Base-by-base conservation (phyloP, 768 basidiomycete species). In the Lentinula aciculospora region DNA sequence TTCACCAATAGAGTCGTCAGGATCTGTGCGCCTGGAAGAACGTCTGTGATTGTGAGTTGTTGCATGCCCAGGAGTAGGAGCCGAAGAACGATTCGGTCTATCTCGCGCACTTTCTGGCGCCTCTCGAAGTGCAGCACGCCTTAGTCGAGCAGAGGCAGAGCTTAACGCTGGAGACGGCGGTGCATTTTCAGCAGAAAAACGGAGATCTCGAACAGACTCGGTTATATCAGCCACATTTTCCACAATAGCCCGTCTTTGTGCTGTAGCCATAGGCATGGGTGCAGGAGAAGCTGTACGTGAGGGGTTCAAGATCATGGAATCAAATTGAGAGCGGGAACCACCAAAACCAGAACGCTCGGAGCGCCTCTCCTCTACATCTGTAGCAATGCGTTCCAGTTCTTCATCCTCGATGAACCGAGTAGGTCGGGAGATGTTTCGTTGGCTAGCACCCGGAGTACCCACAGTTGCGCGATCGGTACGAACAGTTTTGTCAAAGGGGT, bases 281-380 rank as follows among this genome's bases (percentile, higher is more conserved):
- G 21, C 27, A 29, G 56, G 56, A 9, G 56, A 57, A 36, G 46
- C 28, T 25, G 48, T 44, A 29, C 49, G 48, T 4, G 57, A 53
- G 32, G 57, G 31, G 1, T 40, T 21, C 37, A 42, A 19, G 10
- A 58, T 5, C 21, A 21, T 12, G 12, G 57, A 53, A 32, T 58
- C 47, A 15, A 57, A 44, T 17, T 39, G 53, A 23, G 57, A 61
- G 13, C 36, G 51, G 9, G 60, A 57, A 19, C n/a, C 51, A 13
- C 59, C 39, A 6, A 55, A 51, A 10, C 29, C 55, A 3, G 50
- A 51, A 29, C 29, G 15, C 10, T 49, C 51, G 27, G 51, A 53
- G 15, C 85, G 77, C 34, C 87, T 76, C 60, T 88, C 85, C 51
- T 84, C 82, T 0, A 89, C 74, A 62, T 93, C 88, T 12, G 73